These are phyloP conservation scores for Lophiostoma macrostomum DNA, from an alignment of 495 filamentous ascomycete species.

Conservation along the genomic window DNA sequence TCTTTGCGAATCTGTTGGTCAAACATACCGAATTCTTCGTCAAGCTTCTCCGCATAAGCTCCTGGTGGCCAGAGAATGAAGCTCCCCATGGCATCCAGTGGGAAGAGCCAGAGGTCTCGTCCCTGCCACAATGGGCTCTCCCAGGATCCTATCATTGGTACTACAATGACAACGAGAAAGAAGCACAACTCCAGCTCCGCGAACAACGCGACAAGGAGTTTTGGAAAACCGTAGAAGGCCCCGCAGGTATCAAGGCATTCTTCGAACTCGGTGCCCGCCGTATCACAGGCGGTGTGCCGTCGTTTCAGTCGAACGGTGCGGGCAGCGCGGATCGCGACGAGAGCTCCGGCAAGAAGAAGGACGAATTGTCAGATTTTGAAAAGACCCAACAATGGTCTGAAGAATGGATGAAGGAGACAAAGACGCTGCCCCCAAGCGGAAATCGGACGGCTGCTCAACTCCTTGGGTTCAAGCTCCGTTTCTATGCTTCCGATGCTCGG, in stretches of 20 bases:
- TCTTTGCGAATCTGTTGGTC: constrained; percentile 79
- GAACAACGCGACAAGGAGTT: constrained; percentile 69
- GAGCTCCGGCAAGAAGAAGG: too few relatives aligned
- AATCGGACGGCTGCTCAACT: constrained; percentile 91
- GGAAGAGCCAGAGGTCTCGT: constrained; percentile 37
- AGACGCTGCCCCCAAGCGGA: constrained; percentile 75
- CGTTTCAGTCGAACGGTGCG: not conserved
- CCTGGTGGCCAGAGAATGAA: constrained; percentile 87
- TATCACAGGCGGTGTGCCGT: constrained; percentile 26
- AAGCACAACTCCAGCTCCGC: constrained; percentile 47
- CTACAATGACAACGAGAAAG: constrained; percentile 64
- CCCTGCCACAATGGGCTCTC: constrained; percentile 75
- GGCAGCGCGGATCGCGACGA: not conserved
- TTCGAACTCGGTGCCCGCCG: constrained; percentile 61
- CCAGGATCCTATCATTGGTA: constrained; percentile 60
- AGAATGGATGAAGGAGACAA: constrained; percentile 73
- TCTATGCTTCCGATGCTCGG: constrained; percentile 74
- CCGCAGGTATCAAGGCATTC: constrained; percentile 72
- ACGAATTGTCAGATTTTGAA: constrained; percentile 18
- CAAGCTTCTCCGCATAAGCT: constrained; percentile 82
- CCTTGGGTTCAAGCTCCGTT: constrained; percentile 94
- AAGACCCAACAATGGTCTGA: constrained; percentile 47
- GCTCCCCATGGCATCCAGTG: constrained; percentile 39
- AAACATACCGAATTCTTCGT: constrained; percentile 89
- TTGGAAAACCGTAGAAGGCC: constrained; percentile 67